phyloP scores from a whole-genome alignment of 2,329 filamentous ascomycete genomes.

The Ambrosiella xylebori region DNA sequence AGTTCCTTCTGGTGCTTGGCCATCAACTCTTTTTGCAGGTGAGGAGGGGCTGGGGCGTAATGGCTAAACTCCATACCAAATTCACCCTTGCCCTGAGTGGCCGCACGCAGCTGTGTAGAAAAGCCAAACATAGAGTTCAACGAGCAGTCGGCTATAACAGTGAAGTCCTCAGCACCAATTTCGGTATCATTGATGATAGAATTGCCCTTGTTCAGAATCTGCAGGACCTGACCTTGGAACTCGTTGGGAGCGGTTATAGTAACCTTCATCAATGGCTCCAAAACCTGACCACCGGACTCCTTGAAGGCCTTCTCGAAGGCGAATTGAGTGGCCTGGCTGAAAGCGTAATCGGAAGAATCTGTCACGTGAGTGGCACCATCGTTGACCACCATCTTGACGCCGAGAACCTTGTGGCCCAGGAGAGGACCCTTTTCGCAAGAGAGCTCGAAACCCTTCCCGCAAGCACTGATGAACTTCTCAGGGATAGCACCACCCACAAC shows the following conservation, averaged over 20 bases:
- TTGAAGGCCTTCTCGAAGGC: slow-evolving; percentile 90
- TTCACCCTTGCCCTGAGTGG: slow-evolving; percentile 95
- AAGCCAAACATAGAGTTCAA: slow-evolving; percentile 98
- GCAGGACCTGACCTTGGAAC: slow-evolving; percentile 93
- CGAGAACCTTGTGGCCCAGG: slow-evolving; percentile 83
- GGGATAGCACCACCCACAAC: slow-evolving; percentile 81
- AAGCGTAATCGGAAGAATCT: slow-evolving; percentile 91
- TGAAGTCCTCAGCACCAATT: slow-evolving; percentile 86
- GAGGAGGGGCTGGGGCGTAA: slow-evolving; percentile 71
- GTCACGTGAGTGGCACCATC: slow-evolving; percentile 96
- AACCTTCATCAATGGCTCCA: slow-evolving; percentile 97
- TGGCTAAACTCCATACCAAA: slow-evolving; percentile 99
- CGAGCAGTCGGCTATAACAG: slow-evolving; percentile 76
- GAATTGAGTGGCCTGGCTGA: slow-evolving; percentile 86
- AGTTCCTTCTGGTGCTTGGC: slow-evolving; percentile 43
- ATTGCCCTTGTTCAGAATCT: slow-evolving; percentile 89
- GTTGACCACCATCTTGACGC: slow-evolving; percentile 78
- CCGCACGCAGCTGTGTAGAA: slow-evolving; percentile 73
- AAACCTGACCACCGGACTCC: slow-evolving; percentile 61
- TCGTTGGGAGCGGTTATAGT: slow-evolving; percentile 90
- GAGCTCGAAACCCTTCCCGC: slow-evolving; percentile 80
- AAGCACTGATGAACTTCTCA: slow-evolving; percentile 90
- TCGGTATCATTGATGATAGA: slow-evolving; percentile 92
- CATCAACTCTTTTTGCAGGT: slow-evolving; percentile 59
- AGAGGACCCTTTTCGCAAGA: slow-evolving; percentile 76